phyloP scores from a whole-genome alignment of 495 filamentous ascomycete genomes.

The Chaetomium fimeti region DNA sequence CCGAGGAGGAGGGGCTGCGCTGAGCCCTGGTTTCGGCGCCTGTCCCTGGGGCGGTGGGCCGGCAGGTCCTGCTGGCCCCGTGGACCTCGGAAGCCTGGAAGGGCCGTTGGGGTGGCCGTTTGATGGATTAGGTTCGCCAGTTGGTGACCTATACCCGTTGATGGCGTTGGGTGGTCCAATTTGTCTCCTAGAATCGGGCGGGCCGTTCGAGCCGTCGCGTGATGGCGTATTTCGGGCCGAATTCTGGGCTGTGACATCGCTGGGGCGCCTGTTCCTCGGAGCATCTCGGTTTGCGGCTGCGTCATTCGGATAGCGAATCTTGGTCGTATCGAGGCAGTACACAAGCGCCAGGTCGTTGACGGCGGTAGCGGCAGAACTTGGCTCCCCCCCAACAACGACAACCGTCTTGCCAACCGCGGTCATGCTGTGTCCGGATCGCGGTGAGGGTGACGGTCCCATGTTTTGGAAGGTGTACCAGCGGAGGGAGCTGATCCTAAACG shows the following conservation, averaged over 20 bases:
- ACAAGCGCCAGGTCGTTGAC: constrained; percentile 80
- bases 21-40: constrained; percentile 64
- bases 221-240: constrained; percentile 47
- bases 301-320: constrained; percentile 92
- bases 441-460: constrained; percentile 94
- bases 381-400: constrained; percentile 89
- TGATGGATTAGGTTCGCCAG: constrained; percentile 37
- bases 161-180: constrained; percentile 42
- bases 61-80: constrained; percentile 66
- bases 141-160: constrained; percentile 38
- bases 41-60: constrained; percentile 87
- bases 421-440: constrained; percentile 95
- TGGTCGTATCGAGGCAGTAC: constrained; percentile 89
- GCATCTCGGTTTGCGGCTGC: constrained; percentile 52
- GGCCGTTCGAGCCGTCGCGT: constrained; percentile 62
- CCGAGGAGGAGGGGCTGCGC: constrained; percentile 31
- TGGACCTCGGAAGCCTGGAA: constrained; percentile 66
- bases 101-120: constrained; percentile 36
- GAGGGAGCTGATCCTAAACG: constrained; percentile 85
- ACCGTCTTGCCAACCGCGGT: constrained; percentile 89
- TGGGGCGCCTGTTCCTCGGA: constrained; percentile 44
- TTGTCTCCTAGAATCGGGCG: constrained; percentile 56
- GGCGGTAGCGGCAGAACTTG: constrained; percentile 79
- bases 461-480: constrained; percentile 99
- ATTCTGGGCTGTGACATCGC: constrained; percentile 36